Evolutionary conservation across 495 filamentous ascomycete genomes (phyloP), one percentile per base, ranked within the genome.

Genomic region (Penicillium robsamsonii): DNA sequence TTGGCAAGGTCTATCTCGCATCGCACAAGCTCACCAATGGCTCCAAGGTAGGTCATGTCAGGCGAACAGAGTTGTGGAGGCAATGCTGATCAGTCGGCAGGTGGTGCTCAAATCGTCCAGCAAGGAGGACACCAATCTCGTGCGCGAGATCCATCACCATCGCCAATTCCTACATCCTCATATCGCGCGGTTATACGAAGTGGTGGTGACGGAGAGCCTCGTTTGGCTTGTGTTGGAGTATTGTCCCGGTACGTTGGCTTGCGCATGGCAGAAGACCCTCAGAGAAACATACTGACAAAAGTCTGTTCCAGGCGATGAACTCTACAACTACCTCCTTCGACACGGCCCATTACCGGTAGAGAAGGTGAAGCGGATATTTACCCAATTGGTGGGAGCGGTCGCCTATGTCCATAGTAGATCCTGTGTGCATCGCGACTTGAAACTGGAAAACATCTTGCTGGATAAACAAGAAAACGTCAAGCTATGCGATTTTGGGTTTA

Each of bases 401-500:
- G 85, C 88, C 44, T 97, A 97, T 68, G 94, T 98, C 40, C 94
- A 98, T 70, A 89, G 88, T 68, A 92, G 92, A 65, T 91, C 89
- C 7, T 98, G 94, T 67, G 95, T 97, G 37, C 94, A 98, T 73
- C 90, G 94, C 46, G 94, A 98, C 67, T 76, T 98, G 12, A 98
- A 98, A 73, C 79, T 98, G 57, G 94, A 98, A 69, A 98, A 98
- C 61, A 97, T 98, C 44, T 78, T 98, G 37, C 82, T 98, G 52
- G 94, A 98, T 75, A 97, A 97, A 71, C 79, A 96, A 63, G 93
- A 92, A 65, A 96, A 97, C 67, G 94, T 98, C 60, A 98, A 98
- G 75, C 79, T 98, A n/a, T 94, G 92, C 68, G 94, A 98, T 67
- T 98, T 98, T 72, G 94, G 94, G 9, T 98, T 98, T 67, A 98